Base-by-base conservation (phyloP, 2,329 filamentous ascomycete genomes). In the Colletotrichum lentis region DNA sequence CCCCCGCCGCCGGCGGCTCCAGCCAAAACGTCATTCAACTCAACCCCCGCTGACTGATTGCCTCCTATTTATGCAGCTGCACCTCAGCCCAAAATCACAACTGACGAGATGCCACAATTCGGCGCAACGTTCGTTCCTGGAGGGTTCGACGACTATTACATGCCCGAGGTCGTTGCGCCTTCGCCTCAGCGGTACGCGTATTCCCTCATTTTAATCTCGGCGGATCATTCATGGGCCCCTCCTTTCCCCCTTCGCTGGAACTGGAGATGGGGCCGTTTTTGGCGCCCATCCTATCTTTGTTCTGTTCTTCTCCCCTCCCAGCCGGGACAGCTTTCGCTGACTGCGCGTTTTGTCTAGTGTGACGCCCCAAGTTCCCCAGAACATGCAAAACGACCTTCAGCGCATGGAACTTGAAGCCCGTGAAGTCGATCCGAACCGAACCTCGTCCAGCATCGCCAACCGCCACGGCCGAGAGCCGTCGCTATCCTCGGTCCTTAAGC, bases 321-420 rank as follows among this genome's bases (percentile, higher is more conserved):
- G 56, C 53, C 44, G n/a, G 46, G 31, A 31, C 18, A 44, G 22
- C 60, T 22, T 63, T 64, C 72, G 76, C 79, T 80, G 76, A 82
- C 78, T 71, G 71, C 74, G 73, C 74, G 72, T 74, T 74, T 76
- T 52, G 71, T 77, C 73, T 79, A 97, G 93, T 83, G 89, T 96
- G 76, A 97, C 95, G 89, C 92, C 93, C 78, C 94, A 97, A 85
- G 94, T 97, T 72, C 93, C 95, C 73, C 92, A 95, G 80, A 95
- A 97, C 81, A 97, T 99, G 88, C 94, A 97, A 82, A 91, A 97
- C 76, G 95, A 92, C 80, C 87, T 99, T 72, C 92, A 95, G 75
- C 90, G 94, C 79, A 88, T 99, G 82, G 94, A 97, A 84, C 85
- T 94, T 69, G 90, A 94, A 83, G 91, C 91, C 69, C 81, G 79